These are phyloP conservation scores for Stagonosporopsis chrysanthemi DNA, from an alignment of 2,329 filamentous ascomycete species.

Conservation along the genomic window DNA sequence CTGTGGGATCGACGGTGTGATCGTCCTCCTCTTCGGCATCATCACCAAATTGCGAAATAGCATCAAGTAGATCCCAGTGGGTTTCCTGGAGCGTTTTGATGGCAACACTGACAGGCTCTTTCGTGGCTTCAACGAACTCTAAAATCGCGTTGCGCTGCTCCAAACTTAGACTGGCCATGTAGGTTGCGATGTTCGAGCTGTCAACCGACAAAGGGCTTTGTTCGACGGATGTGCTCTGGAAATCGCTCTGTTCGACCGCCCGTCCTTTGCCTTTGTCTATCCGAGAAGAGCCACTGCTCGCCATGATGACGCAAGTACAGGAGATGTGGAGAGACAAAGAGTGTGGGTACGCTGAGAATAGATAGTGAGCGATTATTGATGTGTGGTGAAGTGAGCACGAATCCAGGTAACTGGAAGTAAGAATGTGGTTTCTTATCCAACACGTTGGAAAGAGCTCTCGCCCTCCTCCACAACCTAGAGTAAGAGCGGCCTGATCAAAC, in stretches of 20 bases:
- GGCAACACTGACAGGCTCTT: constrained; percentile 1
- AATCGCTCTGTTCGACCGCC: background rate
- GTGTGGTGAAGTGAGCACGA: background rate
- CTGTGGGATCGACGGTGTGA: background rate
- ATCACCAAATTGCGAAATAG: constrained; percentile 2
- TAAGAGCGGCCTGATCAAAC: background rate
- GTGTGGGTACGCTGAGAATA: background rate
- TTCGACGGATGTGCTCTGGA: background rate
- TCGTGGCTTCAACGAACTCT: constrained; percentile 5
- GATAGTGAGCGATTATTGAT: background rate
- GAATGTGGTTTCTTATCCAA: background rate
- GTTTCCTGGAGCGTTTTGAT: background rate
- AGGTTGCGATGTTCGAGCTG: background rate
- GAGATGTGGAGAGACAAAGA: background rate
- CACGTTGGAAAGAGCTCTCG: background rate
- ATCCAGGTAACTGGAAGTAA: background rate
- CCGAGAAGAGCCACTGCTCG: background rate
- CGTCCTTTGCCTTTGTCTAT: background rate
- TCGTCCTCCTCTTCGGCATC: background rate
- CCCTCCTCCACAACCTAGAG: background rate
- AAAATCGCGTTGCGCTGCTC: background rate
- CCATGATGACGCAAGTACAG: background rate
- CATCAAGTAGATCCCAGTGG: constrained; percentile 13
- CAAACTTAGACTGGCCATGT: background rate
- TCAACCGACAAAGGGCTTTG: background rate